Base-by-base conservation (phyloP, 108 stramenopile genomes). In the Stephanodiscus minutulus region DNA sequence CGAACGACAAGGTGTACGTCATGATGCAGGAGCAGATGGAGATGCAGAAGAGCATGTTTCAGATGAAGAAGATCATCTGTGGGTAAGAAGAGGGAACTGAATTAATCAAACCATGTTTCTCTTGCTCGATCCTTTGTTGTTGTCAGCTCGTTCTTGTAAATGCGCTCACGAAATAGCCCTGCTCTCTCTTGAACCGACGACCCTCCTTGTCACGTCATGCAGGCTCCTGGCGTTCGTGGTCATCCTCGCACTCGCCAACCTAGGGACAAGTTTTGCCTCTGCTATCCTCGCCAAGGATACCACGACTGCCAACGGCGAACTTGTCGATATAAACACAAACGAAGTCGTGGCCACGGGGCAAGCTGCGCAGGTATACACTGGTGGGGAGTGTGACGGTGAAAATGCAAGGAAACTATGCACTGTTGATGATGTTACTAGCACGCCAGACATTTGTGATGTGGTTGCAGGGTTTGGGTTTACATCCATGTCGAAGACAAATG, bases 251-350 rank as follows among this genome's bases (percentile, higher is more conserved):
- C 31, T 83, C 21, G 13, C 66, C 36, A 83, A 76, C 66, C 68
- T 83, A 20, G 82, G 71, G n/a, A 79, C 82, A 6, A 52, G 50
- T 39, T 83, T 79, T 61, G 77, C 78, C 28, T 77, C 78, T 8
- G 77, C 78, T 24, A 68, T 59, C 8, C 60, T 83, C 25, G 77
- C 74, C 69, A 83, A 83, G 73, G 82, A 83, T 48, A 69, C 67
- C 5, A 20, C 50, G 22, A 52, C 50, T 4, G 20, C 5, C 22
- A 24, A 52, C 24, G 50, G 50, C 50, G 5, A 52, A 52, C 50
- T 52, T 4, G n/a, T 52, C 50, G 50, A 20, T 24, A 24, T 4
- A 4, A 24, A 27, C 2, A 53, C 52, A 9, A 27, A 27, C 3
- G 25, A 53, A 22, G 52, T 22, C 25, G 25, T 53, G 1, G 25